A percentile compares a stretch with the other conserved stretches of the same genome.
These are phyloP conservation scores for Gastrolobium villosum DNA, from an alignment of 306 rosid species.

Conservation along the genomic window DNA sequence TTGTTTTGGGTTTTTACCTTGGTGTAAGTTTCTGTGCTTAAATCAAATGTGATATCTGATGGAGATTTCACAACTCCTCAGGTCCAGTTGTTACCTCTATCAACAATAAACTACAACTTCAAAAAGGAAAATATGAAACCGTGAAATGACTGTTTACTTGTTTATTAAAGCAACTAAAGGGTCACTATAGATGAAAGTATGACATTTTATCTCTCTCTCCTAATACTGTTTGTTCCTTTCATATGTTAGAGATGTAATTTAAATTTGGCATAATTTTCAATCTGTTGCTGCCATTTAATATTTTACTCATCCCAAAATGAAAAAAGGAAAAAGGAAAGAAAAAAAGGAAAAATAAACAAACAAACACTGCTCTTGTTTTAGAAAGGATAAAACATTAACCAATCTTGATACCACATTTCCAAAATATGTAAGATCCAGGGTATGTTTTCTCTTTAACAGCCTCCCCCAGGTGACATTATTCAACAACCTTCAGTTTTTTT, in stretches of 20 bases:
- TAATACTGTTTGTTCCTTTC: neutral
- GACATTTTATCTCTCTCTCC: neutral
- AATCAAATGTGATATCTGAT: slow-evolving; percentile 15
- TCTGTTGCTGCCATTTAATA: neutral
- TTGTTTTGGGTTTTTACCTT: neutral
- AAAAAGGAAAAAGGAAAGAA: neutral
- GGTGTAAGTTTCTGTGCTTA: neutral
- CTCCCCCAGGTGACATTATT: neutral
- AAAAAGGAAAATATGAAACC: neutral
- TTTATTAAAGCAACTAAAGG: slow-evolving; percentile 1
- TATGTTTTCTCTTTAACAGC: slow-evolving; percentile 17
- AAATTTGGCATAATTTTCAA: neutral
- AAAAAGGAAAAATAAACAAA: neutral
- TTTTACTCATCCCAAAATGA: neutral
- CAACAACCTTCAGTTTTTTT: neutral
- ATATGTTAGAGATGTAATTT: neutral
- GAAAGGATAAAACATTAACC: neutral
- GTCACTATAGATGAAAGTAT: no score
- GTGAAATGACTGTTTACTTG: neutral
- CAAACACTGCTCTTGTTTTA: neutral
- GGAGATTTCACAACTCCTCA: slow-evolving; percentile 4
- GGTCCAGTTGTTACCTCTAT: neutral
- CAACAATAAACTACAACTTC: neutral
- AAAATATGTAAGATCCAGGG: neutral
- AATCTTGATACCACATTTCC: neutral